Evolutionary conservation across 805 yeast genomes (phyloP).

Genomic region (Candida ovalis): DNA sequence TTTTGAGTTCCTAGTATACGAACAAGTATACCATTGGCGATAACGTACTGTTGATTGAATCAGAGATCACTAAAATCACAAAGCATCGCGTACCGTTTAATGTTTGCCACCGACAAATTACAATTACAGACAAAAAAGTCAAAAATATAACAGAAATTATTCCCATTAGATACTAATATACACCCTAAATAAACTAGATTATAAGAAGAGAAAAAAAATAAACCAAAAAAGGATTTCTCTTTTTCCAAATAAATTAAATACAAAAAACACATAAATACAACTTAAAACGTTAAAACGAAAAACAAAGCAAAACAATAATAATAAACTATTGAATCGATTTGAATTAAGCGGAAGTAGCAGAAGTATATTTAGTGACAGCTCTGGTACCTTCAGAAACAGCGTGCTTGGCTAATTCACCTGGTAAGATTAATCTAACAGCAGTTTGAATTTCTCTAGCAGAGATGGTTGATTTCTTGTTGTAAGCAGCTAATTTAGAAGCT

Average conservation of each 20-base stretch:
- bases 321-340: neutral
- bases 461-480: conserved; percentile 97
- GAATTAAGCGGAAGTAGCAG: conserved; percentile 40
- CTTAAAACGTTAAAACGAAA: neutral
- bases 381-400: conserved; percentile 98
- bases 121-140: neutral
- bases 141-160: conserved; percentile 11
- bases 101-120: neutral
- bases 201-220: conserved; percentile 11
- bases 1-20: too few species aligned
- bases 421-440: conserved; percentile 94
- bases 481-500: conserved; percentile 97
- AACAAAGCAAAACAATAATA: neutral
- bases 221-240: conserved; percentile 2
- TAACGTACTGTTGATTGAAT: too few species aligned
- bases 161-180: conserved; percentile 32
- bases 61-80: too few species aligned
- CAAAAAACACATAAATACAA: conserved; percentile 4
- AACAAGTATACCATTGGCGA: too few species aligned
- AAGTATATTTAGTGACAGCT: conserved; percentile 94
- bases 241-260: conserved; percentile 13
- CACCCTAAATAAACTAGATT: conserved; percentile 27
- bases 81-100: neutral
- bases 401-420: conserved; percentile 97
- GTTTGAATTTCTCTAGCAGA: conserved; percentile 98